Evolutionary conservation across 2,329 filamentous ascomycete species (phyloP), one percentile per base, ranked within the genome.

Genomic region (Curvularia verruculosa): DNA sequence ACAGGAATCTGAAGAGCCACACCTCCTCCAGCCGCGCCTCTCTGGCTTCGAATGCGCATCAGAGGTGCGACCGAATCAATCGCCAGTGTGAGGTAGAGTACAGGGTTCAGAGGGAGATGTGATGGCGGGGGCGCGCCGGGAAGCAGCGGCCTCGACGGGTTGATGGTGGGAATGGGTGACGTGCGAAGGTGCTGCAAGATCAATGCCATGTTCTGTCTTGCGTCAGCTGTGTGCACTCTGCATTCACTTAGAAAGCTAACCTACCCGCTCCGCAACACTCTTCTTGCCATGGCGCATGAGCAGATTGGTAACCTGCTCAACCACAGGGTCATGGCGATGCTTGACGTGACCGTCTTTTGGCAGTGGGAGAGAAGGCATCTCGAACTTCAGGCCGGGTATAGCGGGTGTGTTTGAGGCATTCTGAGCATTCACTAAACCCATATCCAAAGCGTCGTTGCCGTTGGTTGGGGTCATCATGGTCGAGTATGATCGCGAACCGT

Each of bases 21-120:
- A 77, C 95, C 95, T 81, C 95, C 95, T 78, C 94, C 94, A 1
- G 89, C 91, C 34, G 90, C 85, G 65, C 92, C 92, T 70, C 87
- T 87, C 68, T 92, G 85, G 59, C 85, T 84, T 52, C 87, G 86
- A 71, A 99, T 88, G 65, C 89, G 89, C 71, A 99, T 82, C 15
- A 99, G 84, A 9, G 95, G 95, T 1, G 93, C 91, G 23, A 99
- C 89, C 9, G 91, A 96, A 82, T 99, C 95, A 70, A 99, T 88
- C 29, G 93, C 92, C 29, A 96, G 84, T 12, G 89, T 91, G 46
- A 99, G 87, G 80, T 98, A 99, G 52, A 91, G 85, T 52, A 96
- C 84, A 1, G 95, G 95, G 77, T 97, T 91, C 29, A 96, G 86
- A 2, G 95, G 92, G 9, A 99, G 88, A 68, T 94, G 88, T 3